Evolutionary conservation across 441 rosid species (phyloP), one percentile per base, ranked within the genome.

Genomic region (Lepidium campestre): DNA sequence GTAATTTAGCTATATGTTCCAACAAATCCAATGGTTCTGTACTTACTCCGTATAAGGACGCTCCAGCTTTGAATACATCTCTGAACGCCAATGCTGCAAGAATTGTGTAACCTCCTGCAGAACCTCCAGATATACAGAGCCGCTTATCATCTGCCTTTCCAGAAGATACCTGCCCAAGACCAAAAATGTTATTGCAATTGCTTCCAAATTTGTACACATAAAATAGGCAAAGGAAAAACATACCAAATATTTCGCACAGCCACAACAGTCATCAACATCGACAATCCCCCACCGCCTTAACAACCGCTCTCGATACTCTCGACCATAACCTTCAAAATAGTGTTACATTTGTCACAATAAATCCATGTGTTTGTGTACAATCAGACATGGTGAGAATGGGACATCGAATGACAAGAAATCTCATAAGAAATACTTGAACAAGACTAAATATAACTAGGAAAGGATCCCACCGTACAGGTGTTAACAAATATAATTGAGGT

Each of bases 51-150:
- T 81, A 87, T 65, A 91, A 80, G 52, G 99, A 91, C 29, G 97
- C 91, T 71, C 96, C 96, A 74, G 97, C 96, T 68, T 86, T 87
- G 75, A 91, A 93, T 18, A 80, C 82, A 54, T 91, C 86, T 79
- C 75, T 87, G 69, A 91, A 93, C 25, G 97, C 96, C 58, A 91
- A 91, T 63, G 97, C 76, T 29, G 97, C 99, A 74, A 87, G 86
- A 48, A 92, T 87, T 39, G 96, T 93, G 68, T 91, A 89, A 36
- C 97, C 96, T 66, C 99, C 97, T 48, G 99, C 97, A 62, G 99
- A 93, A 61, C 88, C 91, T 67, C 96, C 99, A 46, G 97, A 86
- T 78, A 91, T 93, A 71, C 97, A 93, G 2, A 91, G 80, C 40
- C 89, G 83, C 44, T 83, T 76, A n/a, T 31, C 80, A 78, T 91